These are phyloP conservation scores for Colletotrichum theobromicola DNA, from an alignment of 2,329 filamentous ascomycete species.

Conservation along the genomic window DNA sequence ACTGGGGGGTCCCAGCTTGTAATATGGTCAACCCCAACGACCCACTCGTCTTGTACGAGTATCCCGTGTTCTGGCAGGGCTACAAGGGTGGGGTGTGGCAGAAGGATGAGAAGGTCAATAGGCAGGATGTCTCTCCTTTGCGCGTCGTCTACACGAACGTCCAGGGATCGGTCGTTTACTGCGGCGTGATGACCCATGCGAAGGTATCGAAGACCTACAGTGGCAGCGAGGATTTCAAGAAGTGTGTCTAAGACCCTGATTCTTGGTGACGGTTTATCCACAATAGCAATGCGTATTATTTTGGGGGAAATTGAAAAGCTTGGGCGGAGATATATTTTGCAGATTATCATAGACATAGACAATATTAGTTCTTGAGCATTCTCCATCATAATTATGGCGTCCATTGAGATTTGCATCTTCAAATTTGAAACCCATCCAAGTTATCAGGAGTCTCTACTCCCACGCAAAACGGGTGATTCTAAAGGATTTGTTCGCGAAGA, in stretches of 20 bases:
- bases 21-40: too few relatives aligned
- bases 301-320: not conserved
- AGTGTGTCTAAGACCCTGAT: not conserved
- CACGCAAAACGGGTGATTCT: not conserved
- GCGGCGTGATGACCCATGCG: not conserved
- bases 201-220: not conserved
- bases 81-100: not conserved
- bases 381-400: too few relatives aligned
- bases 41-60: not conserved
- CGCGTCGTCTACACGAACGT: not conserved
- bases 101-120: not conserved
- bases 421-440: too few relatives aligned
- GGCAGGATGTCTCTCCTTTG: not conserved
- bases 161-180: not conserved
- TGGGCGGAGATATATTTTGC: not conserved
- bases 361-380: too few relatives aligned
- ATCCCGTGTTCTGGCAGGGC: not conserved
- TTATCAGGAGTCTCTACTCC: not conserved
- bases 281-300: accelerated
- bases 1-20: not conserved
- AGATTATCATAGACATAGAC: not conserved
- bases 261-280: not conserved
- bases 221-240: not conserved
- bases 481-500: not conserved
- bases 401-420: too few relatives aligned